Base-by-base conservation (phyloP, 106 monocot species). In the Allium sativum region DNA sequence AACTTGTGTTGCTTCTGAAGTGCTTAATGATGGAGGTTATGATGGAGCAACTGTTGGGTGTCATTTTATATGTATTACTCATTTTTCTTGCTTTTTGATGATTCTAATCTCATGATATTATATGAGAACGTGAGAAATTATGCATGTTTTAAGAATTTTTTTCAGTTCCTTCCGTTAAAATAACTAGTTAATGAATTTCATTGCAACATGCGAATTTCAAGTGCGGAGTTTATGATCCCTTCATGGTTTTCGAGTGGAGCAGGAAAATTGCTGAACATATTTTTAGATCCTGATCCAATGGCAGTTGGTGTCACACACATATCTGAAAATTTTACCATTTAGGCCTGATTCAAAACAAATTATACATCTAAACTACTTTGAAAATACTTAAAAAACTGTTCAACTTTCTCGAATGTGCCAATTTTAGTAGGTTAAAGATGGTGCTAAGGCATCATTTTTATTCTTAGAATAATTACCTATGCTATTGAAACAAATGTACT, bases 71-170 rank as follows among this genome's bases (percentile, higher is more conserved):
- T 65, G 81, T 87, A 55, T 70, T 92, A 68, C 92, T 92, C 57
- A 81, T 87, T 77, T 41, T 92, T 79, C 74, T 87, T 92, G 67
- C 92, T 87, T 77, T 92, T 87, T 73, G 92, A 87, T 79, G 92
- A 92, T 76, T 65, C 73, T 77, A 92, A 92, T 79, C 71, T 81
- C 45, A 73, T 82, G 74, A 77, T n/a, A 21, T 73, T 92, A 14
- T 87, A 92, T 68, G 87, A 87, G 59, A 92, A 87, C 66, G 92
- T 92, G 68, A 64, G 56, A 8, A 45, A 31, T 31, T 31, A 31
- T 31, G 31, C 31, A 31, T 31, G 31, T 63, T 1, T 0, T n/a
- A 12, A 63, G 56, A 8, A 21, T 21, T 6, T 21, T 9, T 14
- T 60, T 1, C 48, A 65, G 47, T 50, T 62, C 7, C 31, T 47